These are phyloP conservation scores for Ascochyta rabiei DNA, from an alignment of 2,329 filamentous ascomycete species.

Conservation along the genomic window DNA sequence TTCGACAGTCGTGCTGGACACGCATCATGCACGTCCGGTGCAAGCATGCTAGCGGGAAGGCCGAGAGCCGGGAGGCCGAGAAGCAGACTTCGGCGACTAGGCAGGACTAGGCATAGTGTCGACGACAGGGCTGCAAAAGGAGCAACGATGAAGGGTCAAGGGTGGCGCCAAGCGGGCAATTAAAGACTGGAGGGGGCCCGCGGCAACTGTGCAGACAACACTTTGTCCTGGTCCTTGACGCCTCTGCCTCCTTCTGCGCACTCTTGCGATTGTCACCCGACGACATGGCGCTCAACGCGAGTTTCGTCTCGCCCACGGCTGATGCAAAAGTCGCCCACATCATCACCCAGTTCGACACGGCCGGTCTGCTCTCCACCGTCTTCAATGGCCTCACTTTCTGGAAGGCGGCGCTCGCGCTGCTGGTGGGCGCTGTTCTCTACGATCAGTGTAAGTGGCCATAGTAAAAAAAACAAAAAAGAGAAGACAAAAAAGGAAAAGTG, in stretches of 20 bases:
- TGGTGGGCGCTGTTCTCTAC: slow-evolving; percentile 78
- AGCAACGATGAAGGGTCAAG: slow-evolving; percentile 10
- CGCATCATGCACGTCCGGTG: slow-evolving; percentile 4
- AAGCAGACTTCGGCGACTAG: slow-evolving; percentile 16
- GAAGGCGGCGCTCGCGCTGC: slow-evolving; percentile 61
- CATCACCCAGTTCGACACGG: slow-evolving; percentile 38
- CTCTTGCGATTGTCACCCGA: neutral
- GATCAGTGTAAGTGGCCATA: slow-evolving; percentile 77
- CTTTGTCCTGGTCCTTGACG: slow-evolving; percentile 7
- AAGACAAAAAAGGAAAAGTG: neutral
- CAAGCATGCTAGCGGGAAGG: neutral
- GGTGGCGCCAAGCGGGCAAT: slow-evolving; percentile 15
- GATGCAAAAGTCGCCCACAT: slow-evolving; percentile 45
- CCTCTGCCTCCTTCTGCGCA: slow-evolving; percentile 1
- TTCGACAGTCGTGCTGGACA: neutral
- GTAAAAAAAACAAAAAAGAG: neutral
- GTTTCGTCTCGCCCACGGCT: slow-evolving; percentile 48
- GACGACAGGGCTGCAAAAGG: slow-evolving; percentile 13
- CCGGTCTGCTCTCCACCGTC: slow-evolving; percentile 40
- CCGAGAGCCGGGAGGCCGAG: neutral
- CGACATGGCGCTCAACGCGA: slow-evolving; percentile 46
- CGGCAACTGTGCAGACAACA: slow-evolving; percentile 4
- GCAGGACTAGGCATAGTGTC: slow-evolving; percentile 3
- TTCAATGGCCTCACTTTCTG: slow-evolving; percentile 40
- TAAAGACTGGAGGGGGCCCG: slow-evolving; percentile 15